These are phyloP conservation scores for Schwanniomyces polymorphus DNA, from an alignment of 805 yeast genomes.

Conservation along the genomic window DNA sequence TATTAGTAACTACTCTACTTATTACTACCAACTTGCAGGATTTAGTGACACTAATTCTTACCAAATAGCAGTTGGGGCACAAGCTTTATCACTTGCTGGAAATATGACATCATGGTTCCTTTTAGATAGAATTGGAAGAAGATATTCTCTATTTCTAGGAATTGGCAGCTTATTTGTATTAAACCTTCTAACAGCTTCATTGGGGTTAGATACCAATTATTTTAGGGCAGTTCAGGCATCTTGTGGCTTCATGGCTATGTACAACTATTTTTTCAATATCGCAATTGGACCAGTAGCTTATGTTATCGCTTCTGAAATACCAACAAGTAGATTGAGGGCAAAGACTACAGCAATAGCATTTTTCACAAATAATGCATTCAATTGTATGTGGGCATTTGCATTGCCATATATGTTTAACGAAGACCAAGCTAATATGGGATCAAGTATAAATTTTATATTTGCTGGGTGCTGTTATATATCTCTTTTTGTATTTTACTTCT, in stretches of 20 bases:
- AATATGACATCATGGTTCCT: constrained; percentile 20
- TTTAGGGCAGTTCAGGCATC: constrained; percentile 25
- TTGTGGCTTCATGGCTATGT: constrained; percentile 16
- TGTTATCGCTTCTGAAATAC: constrained; percentile 33
- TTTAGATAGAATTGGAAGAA: constrained; percentile 27
- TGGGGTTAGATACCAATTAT: constrained; percentile 14
- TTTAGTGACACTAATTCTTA: constrained; percentile 7
- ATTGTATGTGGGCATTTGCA: constrained; percentile 30
- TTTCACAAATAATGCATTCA: constrained; percentile 15
- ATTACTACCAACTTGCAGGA: constrained; percentile 27
- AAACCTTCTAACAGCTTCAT: constrained; percentile 22
- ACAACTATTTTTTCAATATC: constrained; percentile 26
- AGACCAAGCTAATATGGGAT: constrained; percentile 42
- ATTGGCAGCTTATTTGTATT: constrained; percentile 18
- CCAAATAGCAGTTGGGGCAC: constrained; percentile 26
- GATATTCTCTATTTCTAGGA: constrained; percentile 25
- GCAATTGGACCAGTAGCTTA: constrained; percentile 39
- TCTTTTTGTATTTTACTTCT: constrained; percentile 7
- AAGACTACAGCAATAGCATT: constrained; percentile 31
- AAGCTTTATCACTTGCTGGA: constrained; percentile 16
- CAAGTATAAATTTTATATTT: constrained; percentile 46
- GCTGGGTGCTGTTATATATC: constrained; percentile 30
- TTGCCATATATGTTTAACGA: constrained; percentile 50
- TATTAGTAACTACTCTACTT: constrained; percentile 25
- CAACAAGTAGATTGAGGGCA: constrained; percentile 32